Percentiles rank a stretch among this genome's conserved stretches.
phyloP scores from a whole-genome alignment of 495 filamentous ascomycete genomes.

The Jackrogersella minutella region DNA sequence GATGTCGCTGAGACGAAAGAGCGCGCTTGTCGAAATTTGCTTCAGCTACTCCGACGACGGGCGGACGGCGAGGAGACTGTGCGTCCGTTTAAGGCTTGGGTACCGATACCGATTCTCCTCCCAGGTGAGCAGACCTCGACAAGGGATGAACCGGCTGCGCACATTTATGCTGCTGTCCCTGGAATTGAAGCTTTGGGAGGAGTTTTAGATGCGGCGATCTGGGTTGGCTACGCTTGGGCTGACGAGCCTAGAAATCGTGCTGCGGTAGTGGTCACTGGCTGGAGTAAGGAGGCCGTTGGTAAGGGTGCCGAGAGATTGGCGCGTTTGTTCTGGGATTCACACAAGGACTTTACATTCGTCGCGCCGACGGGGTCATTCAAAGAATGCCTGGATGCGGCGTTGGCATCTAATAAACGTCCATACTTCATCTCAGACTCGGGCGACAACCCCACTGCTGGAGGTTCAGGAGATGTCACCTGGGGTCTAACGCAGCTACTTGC shows the following conservation, averaged over 20 bases:
- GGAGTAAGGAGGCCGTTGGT: slow-evolving; percentile 50
- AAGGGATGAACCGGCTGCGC: slow-evolving; percentile 61
- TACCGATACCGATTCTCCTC: slow-evolving; percentile 62
- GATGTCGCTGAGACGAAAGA: slow-evolving; percentile 62
- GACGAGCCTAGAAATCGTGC: slow-evolving; percentile 66
- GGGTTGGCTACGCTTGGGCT: slow-evolving; percentile 69
- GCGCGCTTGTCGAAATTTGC: slow-evolving; percentile 61
- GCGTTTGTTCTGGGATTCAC: slow-evolving; percentile 59
- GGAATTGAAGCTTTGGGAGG: slow-evolving; percentile 51
- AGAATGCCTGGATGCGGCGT: slow-evolving; percentile 59
- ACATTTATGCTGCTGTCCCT: slow-evolving; percentile 61
- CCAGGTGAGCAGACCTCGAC: slow-evolving; percentile 68
- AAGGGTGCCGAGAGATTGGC: slow-evolving; percentile 57
- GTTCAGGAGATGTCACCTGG: slow-evolving; percentile 65
- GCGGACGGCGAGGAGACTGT: slow-evolving; percentile 24
- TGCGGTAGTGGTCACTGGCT: slow-evolving; percentile 62
- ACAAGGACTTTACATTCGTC: slow-evolving; percentile 60
- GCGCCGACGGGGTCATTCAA: slow-evolving; percentile 61
- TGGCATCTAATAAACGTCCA: slow-evolving; percentile 55
- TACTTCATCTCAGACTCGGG: slow-evolving; percentile 68
- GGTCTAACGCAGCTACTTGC: slow-evolving; percentile 56
- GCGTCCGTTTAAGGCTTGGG: slow-evolving; percentile 64
- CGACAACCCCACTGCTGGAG: slow-evolving; percentile 66
- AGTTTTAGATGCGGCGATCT: slow-evolving; percentile 63
- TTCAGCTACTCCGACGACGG: slow-evolving; percentile 48